Evolutionary conservation across 805 yeast species (phyloP), one percentile per base, ranked within the genome.

Genomic region (Metschnikowia henanensis): DNA sequence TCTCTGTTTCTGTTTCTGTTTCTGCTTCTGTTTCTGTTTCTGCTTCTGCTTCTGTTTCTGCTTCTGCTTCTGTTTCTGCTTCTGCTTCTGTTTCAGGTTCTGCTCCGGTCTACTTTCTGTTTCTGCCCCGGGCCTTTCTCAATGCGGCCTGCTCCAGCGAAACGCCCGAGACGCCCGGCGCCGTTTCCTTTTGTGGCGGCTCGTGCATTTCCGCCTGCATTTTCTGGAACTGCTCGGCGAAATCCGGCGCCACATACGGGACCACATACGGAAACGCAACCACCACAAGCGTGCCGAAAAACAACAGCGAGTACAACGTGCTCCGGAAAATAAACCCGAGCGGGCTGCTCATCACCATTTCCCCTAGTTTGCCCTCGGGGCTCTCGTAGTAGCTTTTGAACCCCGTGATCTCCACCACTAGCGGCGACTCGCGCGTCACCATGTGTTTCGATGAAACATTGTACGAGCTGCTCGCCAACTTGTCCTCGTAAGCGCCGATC

Each of bases 291-390:
- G 60, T 49, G 4, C 62, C 47, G 10, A 52, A 41, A 41, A 71
- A 70, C 32, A 69, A 45, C 10, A 64, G 51, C 6, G 75, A 66
- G 53, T 66, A 70, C n/a, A 57, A 30, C 23, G 46, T 57, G 53
- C 62, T 72, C 37, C 55, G 59, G 53, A 72, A 70, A 12, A 72
- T 66, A 46, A 63, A 59, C 6, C 76, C 76, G 30, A 72, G 57
- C 4, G 76, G 76, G 52, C 73, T 63, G 44, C 57, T 59, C 62
- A 65, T 48, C 8, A 71, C 30, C 64, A 70, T 57, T 32, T 61
- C 68, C 1, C 46, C 32, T 17, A 71, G 35, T 13, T 65, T 59
- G 13, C 67, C 61, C 42, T 47, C 60, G 4, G 66, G 50, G 17
- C 42, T 45, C 47, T 68, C 71, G 48, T 71, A 71, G 50, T 62